Percentiles rank a stretch among this genome's conserved stretches.
These are phyloP conservation scores for Fusarium domesticum DNA, from an alignment of 2,329 filamentous ascomycete genomes.

Conservation along the genomic window DNA sequence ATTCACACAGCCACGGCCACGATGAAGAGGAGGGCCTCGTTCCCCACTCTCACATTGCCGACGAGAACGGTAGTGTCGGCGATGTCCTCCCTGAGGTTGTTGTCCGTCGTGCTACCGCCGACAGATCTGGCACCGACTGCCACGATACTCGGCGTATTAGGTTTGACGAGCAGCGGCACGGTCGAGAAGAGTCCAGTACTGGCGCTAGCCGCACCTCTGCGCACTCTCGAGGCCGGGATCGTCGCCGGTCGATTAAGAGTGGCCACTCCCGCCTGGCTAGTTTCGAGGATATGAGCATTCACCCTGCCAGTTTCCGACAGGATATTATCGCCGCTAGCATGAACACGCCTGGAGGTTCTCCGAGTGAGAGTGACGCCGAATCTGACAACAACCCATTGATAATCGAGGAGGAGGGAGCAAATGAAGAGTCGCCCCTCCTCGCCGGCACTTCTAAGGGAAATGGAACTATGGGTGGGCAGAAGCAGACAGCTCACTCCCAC, in stretches of 20 bases:
- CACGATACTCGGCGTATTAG: slow-evolving; percentile 41
- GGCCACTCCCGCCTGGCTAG: slow-evolving; percentile 60
- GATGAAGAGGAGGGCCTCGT: slow-evolving; percentile 53
- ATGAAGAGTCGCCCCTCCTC: slow-evolving; percentile 49
- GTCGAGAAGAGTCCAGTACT: slow-evolving; percentile 28
- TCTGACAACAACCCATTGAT: slow-evolving; percentile 44
- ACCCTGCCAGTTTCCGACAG: slow-evolving; percentile 86
- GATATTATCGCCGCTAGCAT: slow-evolving; percentile 86
- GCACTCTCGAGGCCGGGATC: slow-evolving; percentile 40
- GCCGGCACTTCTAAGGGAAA: slow-evolving; percentile 36
- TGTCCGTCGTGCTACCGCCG: slow-evolving; percentile 46
- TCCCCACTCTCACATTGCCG: slow-evolving; percentile 44
- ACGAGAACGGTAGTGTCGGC: slow-evolving; percentile 56
- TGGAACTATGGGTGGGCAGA: slow-evolving; percentile 26
- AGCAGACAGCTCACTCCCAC: slow-evolving; percentile 20
- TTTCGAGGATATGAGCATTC: slow-evolving; percentile 74
- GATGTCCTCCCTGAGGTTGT: slow-evolving; percentile 63
- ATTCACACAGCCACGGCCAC: slow-evolving; percentile 36
- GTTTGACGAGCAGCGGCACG: slow-evolving; percentile 34
- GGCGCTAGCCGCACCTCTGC: slow-evolving; percentile 31
- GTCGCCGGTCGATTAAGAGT: slow-evolving; percentile 46
- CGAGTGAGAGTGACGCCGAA: slow-evolving; percentile 53
- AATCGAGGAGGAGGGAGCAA: slow-evolving; percentile 42
- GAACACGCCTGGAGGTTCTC: slow-evolving; percentile 47
- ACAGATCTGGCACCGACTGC: slow-evolving; percentile 29